Conservation (phyloP, 768 basidiomycete genomes). For the Pholiota conissans region DNA sequence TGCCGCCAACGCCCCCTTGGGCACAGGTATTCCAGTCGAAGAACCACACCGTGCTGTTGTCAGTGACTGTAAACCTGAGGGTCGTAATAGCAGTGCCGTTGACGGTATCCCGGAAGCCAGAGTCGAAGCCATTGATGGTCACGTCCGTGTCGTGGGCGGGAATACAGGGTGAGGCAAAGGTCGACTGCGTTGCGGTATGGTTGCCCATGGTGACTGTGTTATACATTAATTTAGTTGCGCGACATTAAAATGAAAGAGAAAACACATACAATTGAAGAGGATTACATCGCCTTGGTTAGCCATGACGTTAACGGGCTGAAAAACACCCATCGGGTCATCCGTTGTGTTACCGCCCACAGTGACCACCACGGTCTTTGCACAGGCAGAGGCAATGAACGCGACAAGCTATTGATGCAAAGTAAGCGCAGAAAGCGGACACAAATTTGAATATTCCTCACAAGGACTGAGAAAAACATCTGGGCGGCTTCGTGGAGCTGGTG, state of each 20-base stretch:
- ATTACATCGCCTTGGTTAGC: constrained; percentile 50
- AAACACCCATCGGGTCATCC: constrained; percentile 41
- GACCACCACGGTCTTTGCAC: constrained; percentile 42
- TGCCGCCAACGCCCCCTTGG: constrained; percentile 59
- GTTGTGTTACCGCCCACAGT: constrained; percentile 49
- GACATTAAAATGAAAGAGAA: background rate
- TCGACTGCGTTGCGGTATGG: constrained; percentile 57
- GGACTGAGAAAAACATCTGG: constrained; percentile 13
- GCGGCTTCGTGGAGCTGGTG: background rate
- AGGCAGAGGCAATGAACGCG: constrained; percentile 18
- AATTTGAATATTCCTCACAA: constrained; percentile 4
- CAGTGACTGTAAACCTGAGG: constrained; percentile 42
- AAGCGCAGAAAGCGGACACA: background rate
- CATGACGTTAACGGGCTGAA: constrained; percentile 43
- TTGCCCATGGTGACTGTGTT: constrained; percentile 49
- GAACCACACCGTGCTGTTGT: constrained; percentile 57
- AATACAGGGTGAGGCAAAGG: constrained; percentile 54
- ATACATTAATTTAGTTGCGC: background rate
- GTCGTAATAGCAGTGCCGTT: constrained; percentile 48
- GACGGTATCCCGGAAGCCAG: constrained; percentile 46
- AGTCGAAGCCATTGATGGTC: constrained; percentile 61
- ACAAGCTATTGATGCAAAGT: constrained; percentile 10
- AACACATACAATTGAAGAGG: constrained; percentile 52
- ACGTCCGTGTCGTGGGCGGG: constrained; percentile 46
- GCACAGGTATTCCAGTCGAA: constrained; percentile 57